Evolutionary conservation across 176 grass and related monocot species (phyloP).

Genomic region (Eleusine coracana): DNA sequence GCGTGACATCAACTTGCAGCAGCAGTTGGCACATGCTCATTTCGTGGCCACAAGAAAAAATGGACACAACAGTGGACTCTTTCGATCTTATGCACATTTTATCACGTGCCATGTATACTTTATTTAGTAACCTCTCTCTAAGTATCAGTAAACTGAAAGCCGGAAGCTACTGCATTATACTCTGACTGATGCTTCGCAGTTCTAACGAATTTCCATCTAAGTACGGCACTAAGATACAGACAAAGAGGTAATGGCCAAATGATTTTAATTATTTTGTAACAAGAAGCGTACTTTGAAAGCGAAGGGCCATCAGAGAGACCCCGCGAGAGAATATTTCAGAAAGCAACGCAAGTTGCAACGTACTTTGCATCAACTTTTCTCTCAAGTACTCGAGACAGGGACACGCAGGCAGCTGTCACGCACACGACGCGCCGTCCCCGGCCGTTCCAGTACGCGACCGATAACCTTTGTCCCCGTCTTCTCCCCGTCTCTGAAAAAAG

Average conservation of each 20-base stretch:
- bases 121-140: neutral
- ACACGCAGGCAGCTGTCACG: neutral
- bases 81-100: neutral
- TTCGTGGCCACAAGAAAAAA: too few relatives aligned
- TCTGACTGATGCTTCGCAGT: too few relatives aligned
- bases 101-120: neutral
- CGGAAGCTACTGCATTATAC: too few relatives aligned
- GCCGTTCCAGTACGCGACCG: neutral
- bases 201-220: too few relatives aligned
- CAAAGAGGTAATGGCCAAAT: neutral
- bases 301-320: neutral
- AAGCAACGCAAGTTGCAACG: neutral
- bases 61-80: neutral
- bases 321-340: neutral
- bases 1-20: too few relatives aligned
- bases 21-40: too few relatives aligned
- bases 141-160: neutral
- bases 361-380: slow-evolving; percentile 9
- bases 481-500: neutral
- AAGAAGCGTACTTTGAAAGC: neutral
- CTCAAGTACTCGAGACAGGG: neutral
- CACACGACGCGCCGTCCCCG: neutral
- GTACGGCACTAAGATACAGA: neutral
- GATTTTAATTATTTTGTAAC: neutral
- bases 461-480: neutral